Evolutionary conservation across 805 yeast species (phyloP).

Genomic region (Jamesozyma hellenica): DNA sequence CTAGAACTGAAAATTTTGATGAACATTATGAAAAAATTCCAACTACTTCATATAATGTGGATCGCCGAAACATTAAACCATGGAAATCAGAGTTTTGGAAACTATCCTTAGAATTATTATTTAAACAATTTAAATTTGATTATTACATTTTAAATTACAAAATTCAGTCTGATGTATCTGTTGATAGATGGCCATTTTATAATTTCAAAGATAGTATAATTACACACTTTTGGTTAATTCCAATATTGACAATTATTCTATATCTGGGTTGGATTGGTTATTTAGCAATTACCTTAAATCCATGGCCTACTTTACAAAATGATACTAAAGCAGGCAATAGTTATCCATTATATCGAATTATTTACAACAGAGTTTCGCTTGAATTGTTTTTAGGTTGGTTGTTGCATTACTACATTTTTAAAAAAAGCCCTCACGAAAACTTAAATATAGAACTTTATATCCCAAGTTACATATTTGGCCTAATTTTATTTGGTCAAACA

Average conservation of each 20-base stretch:
- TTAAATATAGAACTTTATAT: constrained; percentile 14
- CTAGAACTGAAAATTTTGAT: background rate
- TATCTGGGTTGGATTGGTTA: constrained; percentile 2
- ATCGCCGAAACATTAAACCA: background rate
- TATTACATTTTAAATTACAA: constrained; percentile 12
- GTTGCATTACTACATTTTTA: constrained; percentile 19
- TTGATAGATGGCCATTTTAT: constrained; percentile 17
- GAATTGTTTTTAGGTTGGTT: constrained; percentile 25
- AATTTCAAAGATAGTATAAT: constrained; percentile 2
- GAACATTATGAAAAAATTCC: background rate
- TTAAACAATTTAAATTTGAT: constrained; percentile 15
- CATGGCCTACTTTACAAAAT: constrained; percentile 16
- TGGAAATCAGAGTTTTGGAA: background rate
- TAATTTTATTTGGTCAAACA: constrained; percentile 7
- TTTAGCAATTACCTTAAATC: constrained; percentile 1
- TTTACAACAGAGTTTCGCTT: constrained; percentile 10
- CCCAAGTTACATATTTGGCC: constrained; percentile 19
- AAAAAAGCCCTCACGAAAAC: constrained; percentile 12
- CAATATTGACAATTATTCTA: constrained; percentile 8
- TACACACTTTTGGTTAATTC: constrained; percentile 13
- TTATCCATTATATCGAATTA: background rate
- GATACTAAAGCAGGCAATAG: background rate
- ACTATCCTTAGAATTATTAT: constrained; percentile 7
- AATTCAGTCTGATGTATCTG: background rate
- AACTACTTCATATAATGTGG: background rate